Evolutionary conservation across 176 grass and related monocot species (phyloP), one percentile per base, ranked within the genome.

Genomic region (Ensete ventricosum): DNA sequence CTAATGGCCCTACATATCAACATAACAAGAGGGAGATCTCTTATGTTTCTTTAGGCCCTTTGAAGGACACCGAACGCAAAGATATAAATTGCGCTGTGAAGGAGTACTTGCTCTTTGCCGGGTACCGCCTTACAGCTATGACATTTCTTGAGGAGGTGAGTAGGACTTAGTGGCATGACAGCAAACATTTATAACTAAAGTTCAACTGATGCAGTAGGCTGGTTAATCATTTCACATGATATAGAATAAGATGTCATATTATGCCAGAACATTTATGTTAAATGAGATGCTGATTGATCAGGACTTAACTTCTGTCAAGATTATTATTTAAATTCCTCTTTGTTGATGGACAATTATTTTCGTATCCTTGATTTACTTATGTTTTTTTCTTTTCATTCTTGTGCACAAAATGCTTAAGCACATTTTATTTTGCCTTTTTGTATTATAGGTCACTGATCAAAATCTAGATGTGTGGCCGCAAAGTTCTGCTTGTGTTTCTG

Each of bases 111-210:
- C 88, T 98, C 85, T 93, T 93, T 73, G 88, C 94, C 84, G 90
- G 94, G 79, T 98, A 98, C 70, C 88, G 94, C 75, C 90, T 98
- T 78, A 82, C 90, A 72, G 90, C 90, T 53, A 98, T 98, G 94
- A 93, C 94, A 72, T 89, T 91, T 77, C 92, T 98, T 82, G 94
- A 98, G 84, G 94, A 98, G 94, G 90, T 98, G 3, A 22, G 79
- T 74, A 83, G 20, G 67, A 70, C 20, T 5, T 51, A 20, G 27
- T 70, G 50, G 21, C 51, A 17, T 70, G 17, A 19, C 20, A 26
- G 19, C 17, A 70, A 70, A 70, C 19, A 27, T 65, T 27, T 65
- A 65, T 26, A 65, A 27, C 34, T 43, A 65, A 50, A 50, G 43
- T 70, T 50, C 16, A 19, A 11, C 67, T 51, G 51, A 70, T 21